Evolutionary conservation across 768 basidiomycete species (phyloP).

Genomic region (Kwoniella shandongensis): DNA sequence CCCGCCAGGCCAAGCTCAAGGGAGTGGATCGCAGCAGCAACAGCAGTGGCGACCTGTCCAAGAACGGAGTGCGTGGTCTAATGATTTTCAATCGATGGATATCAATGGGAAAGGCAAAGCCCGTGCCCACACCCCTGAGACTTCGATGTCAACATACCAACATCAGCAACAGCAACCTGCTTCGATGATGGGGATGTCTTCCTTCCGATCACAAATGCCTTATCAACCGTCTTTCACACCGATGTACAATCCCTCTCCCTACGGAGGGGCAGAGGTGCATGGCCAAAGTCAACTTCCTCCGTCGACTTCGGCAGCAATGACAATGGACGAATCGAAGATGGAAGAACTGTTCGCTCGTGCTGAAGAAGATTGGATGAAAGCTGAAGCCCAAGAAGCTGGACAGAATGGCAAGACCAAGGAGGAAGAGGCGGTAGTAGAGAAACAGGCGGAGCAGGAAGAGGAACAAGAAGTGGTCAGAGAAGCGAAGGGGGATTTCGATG

Average conservation of each 20-base stretch:
- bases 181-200: neutral
- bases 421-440: neutral
- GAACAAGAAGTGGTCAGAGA: conserved; percentile 28
- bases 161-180: neutral
- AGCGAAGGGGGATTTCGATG: conserved; percentile 47
- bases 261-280: conserved; percentile 1
- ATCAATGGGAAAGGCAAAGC: conserved; percentile 75
- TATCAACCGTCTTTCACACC: conserved; percentile 12
- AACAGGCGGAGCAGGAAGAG: conserved; percentile 5
- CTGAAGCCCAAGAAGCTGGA: conserved; percentile 30
- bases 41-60: neutral
- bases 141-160: neutral
- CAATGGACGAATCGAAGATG: conserved; percentile 12
- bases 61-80: conserved; percentile 18
- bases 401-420: conserved; percentile 2
- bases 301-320: neutral
- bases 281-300: neutral
- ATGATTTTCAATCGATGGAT: conserved; percentile 23
- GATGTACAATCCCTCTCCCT: conserved; percentile 1
- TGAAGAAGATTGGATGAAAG: conserved; percentile 40
- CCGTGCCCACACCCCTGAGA: conserved; percentile 53
- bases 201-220: neutral
- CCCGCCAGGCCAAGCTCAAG: conserved; percentile 5
- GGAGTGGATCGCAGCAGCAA: neutral
- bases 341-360: conserved; percentile 16